Conservation (phyloP, 495 filamentous ascomycete species). For the Mycothermus thermophilus region DNA sequence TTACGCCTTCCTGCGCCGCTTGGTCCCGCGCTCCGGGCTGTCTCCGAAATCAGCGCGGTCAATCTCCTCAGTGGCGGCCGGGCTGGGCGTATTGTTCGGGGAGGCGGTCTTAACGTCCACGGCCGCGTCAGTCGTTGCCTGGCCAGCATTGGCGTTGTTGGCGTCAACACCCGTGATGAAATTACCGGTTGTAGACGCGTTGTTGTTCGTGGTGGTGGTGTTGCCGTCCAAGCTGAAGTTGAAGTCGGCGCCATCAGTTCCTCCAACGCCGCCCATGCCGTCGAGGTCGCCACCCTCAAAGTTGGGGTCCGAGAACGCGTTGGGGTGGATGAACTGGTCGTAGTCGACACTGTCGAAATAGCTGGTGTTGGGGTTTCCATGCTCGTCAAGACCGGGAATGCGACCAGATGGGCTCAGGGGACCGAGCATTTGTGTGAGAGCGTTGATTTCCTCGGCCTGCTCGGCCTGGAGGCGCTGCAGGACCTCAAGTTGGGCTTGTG, state of each 20-base stretch:
- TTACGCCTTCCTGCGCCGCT: slow-evolving; percentile 24
- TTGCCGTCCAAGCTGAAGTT: slow-evolving; percentile 24
- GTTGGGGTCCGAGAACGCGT: slow-evolving; percentile 37
- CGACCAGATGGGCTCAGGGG: slow-evolving; percentile 66
- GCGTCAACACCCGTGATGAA: background rate
- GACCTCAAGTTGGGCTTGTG: slow-evolving; percentile 58
- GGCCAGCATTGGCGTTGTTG: background rate
- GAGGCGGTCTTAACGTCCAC: slow-evolving; percentile 24
- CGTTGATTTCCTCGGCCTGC: slow-evolving; percentile 56
- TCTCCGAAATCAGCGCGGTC: slow-evolving; percentile 21
- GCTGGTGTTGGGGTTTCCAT: slow-evolving; percentile 22
- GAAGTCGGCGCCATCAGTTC: slow-evolving; percentile 26
- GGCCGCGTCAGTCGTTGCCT: no score
- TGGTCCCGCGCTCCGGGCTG: slow-evolving; percentile 26
- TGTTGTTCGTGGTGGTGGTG: background rate
- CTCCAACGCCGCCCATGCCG: slow-evolving; percentile 6
- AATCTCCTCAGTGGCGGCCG: slow-evolving; percentile 35
- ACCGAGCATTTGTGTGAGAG: slow-evolving; percentile 54
- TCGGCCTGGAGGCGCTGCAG: slow-evolving; percentile 59
- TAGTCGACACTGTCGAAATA: slow-evolving; percentile 46
- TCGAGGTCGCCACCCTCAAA: background rate
- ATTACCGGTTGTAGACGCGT: background rate
- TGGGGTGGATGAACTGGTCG: slow-evolving; percentile 54
- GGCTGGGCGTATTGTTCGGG: slow-evolving; percentile 26
- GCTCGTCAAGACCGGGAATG: slow-evolving; percentile 56